These are phyloP conservation scores for Ceratobasidium sp. DNA, from an alignment of 1,284 basidiomycete genomes.

Conservation along the genomic window DNA sequence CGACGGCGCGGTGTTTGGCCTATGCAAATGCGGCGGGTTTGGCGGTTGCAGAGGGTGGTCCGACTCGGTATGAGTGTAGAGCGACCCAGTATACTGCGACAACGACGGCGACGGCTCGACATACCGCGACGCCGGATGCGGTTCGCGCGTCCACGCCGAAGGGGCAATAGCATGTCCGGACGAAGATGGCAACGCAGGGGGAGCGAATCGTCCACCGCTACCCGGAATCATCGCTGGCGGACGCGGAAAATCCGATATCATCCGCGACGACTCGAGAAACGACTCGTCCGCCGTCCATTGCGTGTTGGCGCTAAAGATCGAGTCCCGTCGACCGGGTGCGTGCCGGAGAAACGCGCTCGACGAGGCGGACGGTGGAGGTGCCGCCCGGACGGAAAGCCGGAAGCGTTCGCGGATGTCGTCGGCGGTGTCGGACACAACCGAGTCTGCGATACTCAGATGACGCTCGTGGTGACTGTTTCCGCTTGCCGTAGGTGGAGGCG, in stretches of 20 bases:
- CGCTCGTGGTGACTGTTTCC: slow-evolving; percentile 15
- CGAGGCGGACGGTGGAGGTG: background rate
- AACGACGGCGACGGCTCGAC: background rate
- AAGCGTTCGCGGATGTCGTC: slow-evolving; percentile 38
- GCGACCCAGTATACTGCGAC: background rate
- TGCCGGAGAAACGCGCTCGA: slow-evolving; percentile 1
- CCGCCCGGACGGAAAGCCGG: slow-evolving; percentile 4
- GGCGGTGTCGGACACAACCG: slow-evolving; percentile 26
- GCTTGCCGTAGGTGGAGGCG: slow-evolving; percentile 5
- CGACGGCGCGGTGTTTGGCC: background rate
- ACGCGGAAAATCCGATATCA: slow-evolving; percentile 34
- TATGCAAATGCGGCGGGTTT: background rate
- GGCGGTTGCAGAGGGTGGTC: slow-evolving; percentile 11
- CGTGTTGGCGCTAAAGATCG: slow-evolving; percentile 38
- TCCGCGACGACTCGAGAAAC: slow-evolving; percentile 9
- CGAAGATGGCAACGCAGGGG: background rate
- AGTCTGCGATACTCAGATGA: slow-evolving; percentile 31
- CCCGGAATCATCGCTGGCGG: slow-evolving; percentile 3
- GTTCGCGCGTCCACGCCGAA: slow-evolving; percentile 2
- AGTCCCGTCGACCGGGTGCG: slow-evolving; percentile 27
- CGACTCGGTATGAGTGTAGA: too few species aligned
- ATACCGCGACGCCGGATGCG: background rate
- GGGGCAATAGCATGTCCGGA: background rate
- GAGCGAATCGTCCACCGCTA: background rate
- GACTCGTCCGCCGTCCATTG: slow-evolving; percentile 38